These are phyloP conservation scores for Pythium rhizo-oryzae DNA, from an alignment of 352 stramenopile species.

Conservation along the genomic window DNA sequence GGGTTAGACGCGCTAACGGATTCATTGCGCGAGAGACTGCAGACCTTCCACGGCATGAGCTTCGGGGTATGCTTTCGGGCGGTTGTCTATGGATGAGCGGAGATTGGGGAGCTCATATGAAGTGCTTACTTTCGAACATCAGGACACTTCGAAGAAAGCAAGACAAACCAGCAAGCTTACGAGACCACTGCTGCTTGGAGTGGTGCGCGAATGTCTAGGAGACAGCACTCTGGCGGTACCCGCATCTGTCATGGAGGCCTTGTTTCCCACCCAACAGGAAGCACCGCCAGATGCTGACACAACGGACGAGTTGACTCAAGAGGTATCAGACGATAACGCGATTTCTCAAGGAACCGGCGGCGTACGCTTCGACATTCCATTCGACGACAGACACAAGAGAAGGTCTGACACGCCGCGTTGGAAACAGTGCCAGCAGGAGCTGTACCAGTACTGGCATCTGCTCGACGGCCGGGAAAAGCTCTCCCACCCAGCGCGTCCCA, in stretches of 20 bases:
- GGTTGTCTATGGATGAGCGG: background rate
- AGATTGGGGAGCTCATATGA: too few relatives aligned
- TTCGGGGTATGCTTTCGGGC: slow-evolving; percentile 10
- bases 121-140: background rate
- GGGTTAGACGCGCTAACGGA: slow-evolving; percentile 26
- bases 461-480: slow-evolving; percentile 57
- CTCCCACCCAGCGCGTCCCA: slow-evolving; percentile 40
- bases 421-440: slow-evolving; percentile 19
- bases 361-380: slow-evolving; percentile 20
- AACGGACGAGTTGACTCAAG: background rate
- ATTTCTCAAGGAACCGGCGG: background rate
- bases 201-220: slow-evolving; percentile 9
- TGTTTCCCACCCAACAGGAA: slow-evolving; percentile 9
- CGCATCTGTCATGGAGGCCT: background rate
- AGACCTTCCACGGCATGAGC: background rate
- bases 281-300: background rate
- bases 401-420: background rate
- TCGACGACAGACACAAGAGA: background rate
- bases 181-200: slow-evolving; percentile 20
- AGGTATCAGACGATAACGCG: background rate
- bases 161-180: slow-evolving; percentile 22
- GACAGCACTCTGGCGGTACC: background rate
- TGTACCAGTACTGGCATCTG: slow-evolving; percentile 53
- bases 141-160: slow-evolving; percentile 26
- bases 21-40: slow-evolving; percentile 19